Base-by-base conservation (phyloP, 2,329 filamentous ascomycete genomes). In the Aciculosporium take region DNA sequence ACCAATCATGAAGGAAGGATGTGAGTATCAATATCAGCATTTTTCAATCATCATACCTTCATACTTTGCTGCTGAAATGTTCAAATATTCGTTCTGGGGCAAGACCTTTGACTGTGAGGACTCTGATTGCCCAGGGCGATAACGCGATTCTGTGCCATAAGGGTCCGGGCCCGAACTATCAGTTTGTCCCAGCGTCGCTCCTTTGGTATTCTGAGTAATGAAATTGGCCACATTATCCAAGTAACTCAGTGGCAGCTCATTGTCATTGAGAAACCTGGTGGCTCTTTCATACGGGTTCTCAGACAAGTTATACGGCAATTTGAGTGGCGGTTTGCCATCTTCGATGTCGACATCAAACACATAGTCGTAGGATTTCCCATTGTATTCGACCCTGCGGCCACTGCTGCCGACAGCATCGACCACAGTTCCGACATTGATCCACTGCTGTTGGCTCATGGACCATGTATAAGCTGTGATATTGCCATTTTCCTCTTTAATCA, bases 291-390 rank as follows among this genome's bases (percentile, higher is more conserved):
- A 96, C 0, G 87, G 85, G 51, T 95, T 95, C 56, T 95, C 82
- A 1, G 83, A 86, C 10, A 89, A 71, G 57, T 96, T 95, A 63
- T 84, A 96, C 0, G 89, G 87, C n/a, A 96, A 70, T 60, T 95
- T 95, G 35, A 96, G 68, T 0, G 89, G 78, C 10, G 89, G 88
- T 55, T 93, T 89, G 40, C 87, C 89, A 53, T 95, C 89, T 57
- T 94, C 85, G 47, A 95, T 93, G 52, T 94, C 88, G 21, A 95
- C 88, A 55, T 95, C 88, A 51, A 96, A 96, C 7, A 98, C 88
- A 53, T 82, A 95, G 56, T 98, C 91, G 58, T 94, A 98, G 46
- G 89, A 84, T 56, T 94, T 76, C 25, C 89, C 89, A 1, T 84
- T 69, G 56, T 89, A 81, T 44, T 79, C 71, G 7, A 77, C 76